Conservation (phyloP, 2,329 filamentous ascomycete genomes). For the Ascochyta clinopodiicola region DNA sequence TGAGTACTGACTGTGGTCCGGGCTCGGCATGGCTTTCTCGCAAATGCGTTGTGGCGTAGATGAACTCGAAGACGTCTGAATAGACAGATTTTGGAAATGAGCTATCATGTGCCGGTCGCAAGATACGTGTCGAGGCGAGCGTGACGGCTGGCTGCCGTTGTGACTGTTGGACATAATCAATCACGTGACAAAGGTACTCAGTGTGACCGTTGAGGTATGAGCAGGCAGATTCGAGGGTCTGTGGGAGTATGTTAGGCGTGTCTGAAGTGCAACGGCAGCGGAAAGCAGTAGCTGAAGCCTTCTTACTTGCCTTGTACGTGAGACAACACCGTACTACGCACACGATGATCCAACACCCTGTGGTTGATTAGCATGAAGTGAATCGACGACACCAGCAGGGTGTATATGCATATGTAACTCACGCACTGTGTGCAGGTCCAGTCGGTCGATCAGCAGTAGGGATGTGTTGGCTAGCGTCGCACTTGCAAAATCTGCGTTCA, state of each 20-base stretch:
- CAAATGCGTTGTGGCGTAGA: background rate
- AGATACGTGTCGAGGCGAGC: background rate
- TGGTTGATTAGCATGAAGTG: background rate
- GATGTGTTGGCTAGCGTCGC: conserved; percentile 9
- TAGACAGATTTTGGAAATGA: background rate
- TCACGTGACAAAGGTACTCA: background rate
- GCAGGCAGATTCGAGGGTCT: background rate
- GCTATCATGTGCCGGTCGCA: background rate
- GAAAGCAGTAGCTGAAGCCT: background rate
- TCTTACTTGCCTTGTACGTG: background rate
- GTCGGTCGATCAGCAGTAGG: conserved; percentile 11
- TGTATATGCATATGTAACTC: background rate
- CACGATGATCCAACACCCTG: background rate
- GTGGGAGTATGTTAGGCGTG: conserved; percentile 57
- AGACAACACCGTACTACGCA: background rate
- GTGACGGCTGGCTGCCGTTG: background rate
- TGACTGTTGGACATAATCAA: background rate
- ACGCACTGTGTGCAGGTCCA: background rate
- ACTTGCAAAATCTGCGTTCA: conserved; percentile 8
- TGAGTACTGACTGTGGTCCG: conserved; percentile 16
- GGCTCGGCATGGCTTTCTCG: background rate
- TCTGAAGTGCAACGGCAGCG: background rate
- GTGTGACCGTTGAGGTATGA: background rate
- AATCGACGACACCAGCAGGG: background rate
- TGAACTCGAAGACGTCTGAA: background rate